Evolutionary conservation across 2,329 filamentous ascomycete species (phyloP), one percentile per base, ranked within the genome.

Genomic region (Neodidymelliopsis sp.): DNA sequence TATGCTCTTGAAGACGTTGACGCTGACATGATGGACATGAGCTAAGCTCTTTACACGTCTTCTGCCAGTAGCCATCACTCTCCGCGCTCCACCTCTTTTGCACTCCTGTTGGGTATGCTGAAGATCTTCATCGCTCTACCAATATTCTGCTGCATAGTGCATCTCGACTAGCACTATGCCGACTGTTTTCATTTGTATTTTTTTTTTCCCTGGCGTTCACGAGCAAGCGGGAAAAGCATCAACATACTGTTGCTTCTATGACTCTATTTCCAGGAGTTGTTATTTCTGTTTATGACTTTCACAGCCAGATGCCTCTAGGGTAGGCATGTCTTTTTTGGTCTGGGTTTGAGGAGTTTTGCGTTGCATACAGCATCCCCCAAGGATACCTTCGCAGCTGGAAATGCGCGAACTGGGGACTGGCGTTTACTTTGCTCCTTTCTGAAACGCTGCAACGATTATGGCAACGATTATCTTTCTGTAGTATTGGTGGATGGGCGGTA

Each of bases 11-110:
- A 61, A 31, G 47, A 54, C 24, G 27, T 18, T 18, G 45, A 54
- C 13, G 42, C 56, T 13, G 59, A 87, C 69, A 86, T 86, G 81
- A 82, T 84, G 72, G 84, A 87, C 68, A 67, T 66, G 55, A 70
- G 67, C 59, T 74, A 50, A 42, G 24, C 35, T 19, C 25, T 11
- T 20, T 33, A 25, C 19, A 10, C 25, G 40, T 33, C 47, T 34
- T 19, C 19, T 41, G 13, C 27, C 18, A 13, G 27, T 12, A 25
- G 15, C 11, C 25, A 27, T 25, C 8, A 8, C 15, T 34, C 29
- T 24, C 19, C 20, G 12, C 25, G 12, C 25, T 18, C 18, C 18
- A 13, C 30, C 5, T 23, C 25, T 18, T 24, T 23, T 31, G 29
- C 29, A 23, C 29, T 40, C 30, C 44, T 39, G 31, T 46, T 50